Conservation (phyloP, 768 basidiomycete genomes). For the Naganishia vaughanmartiniae region DNA sequence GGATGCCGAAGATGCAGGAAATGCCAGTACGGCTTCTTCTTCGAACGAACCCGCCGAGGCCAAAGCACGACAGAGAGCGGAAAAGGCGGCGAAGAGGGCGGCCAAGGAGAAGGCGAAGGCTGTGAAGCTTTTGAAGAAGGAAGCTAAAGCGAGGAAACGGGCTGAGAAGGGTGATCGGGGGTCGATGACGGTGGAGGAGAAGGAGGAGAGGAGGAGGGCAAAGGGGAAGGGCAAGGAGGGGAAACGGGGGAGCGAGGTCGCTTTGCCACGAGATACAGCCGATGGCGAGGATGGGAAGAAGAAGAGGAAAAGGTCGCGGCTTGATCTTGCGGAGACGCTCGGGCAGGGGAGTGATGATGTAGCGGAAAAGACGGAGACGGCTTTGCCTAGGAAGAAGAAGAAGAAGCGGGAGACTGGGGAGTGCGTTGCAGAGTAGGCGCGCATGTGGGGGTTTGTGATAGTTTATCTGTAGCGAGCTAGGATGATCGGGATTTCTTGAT, state of each 20-base stretch:
- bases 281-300: constrained; percentile 36
- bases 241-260: constrained; percentile 24
- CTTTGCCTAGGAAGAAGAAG: constrained; percentile 18
- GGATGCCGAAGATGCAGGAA: not conserved
- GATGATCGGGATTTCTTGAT: too few species aligned
- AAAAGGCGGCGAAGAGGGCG: constrained; percentile 31
- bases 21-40: not conserved
- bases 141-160: constrained; percentile 54
- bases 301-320: constrained; percentile 21
- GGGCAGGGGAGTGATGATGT: too few species aligned
- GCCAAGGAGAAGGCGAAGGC: constrained; percentile 51
- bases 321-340: not conserved
- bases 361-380: constrained; percentile 10
- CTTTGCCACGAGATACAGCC: constrained; percentile 20
- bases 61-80: constrained; percentile 32
- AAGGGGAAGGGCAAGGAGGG: constrained; percentile 33
- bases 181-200: not conserved
- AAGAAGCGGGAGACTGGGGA: constrained; percentile 23
- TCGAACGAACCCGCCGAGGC: constrained; percentile 30
- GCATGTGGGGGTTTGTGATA: too few species aligned
- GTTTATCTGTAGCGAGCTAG: too few species aligned
- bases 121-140: constrained; percentile 59
- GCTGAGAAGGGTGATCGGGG: not conserved
- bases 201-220: not conserved
- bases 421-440: not conserved